Conservation (phyloP, 2,329 filamentous ascomycete genomes). For the Esteya vermicola region DNA sequence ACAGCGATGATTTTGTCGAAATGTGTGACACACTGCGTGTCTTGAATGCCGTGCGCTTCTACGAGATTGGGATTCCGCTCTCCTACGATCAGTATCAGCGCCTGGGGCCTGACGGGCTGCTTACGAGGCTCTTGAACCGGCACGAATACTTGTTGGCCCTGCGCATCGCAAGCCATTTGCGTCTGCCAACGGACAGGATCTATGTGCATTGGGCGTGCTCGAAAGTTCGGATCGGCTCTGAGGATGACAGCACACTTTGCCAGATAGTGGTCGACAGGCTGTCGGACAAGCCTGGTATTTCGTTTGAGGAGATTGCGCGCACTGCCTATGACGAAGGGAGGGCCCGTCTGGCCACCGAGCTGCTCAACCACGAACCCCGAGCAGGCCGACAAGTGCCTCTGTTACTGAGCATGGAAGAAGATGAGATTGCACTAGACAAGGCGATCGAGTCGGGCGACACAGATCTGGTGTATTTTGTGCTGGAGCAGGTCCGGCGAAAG, state of each 20-base stretch:
- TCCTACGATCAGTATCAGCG: constrained; percentile 91
- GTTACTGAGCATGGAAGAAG: constrained; percentile 87
- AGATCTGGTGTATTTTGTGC: constrained; percentile 79
- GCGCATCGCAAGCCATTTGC: constrained; percentile 74
- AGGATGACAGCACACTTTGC: constrained; percentile 81
- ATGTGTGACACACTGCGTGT: constrained; percentile 93
- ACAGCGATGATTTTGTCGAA: constrained; percentile 96
- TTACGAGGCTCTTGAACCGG: constrained; percentile 72
- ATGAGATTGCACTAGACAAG: constrained; percentile 88
- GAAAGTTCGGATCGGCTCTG: constrained; percentile 74
- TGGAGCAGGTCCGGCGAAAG: constrained; percentile 80
- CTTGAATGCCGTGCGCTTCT: constrained; percentile 82
- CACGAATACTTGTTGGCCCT: constrained; percentile 86
- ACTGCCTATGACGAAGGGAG: constrained; percentile 92
- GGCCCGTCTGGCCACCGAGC: constrained; percentile 71
- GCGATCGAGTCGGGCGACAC: constrained; percentile 92
- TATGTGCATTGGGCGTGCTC: constrained; percentile 96
- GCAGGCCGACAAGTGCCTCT: constrained; percentile 94
- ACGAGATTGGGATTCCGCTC: constrained; percentile 76
- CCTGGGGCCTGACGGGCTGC: constrained; percentile 77
- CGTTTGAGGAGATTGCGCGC: constrained; percentile 85
- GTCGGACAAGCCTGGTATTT: constrained; percentile 79
- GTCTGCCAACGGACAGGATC: constrained; percentile 73
- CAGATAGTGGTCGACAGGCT: constrained; percentile 75
- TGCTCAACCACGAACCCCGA: constrained; percentile 85